Percentiles rank a stretch among this genome's conserved stretches.
phyloP scores from a whole-genome alignment of 2,329 filamentous ascomycete species.

The Cordyceps tenuipes region DNA sequence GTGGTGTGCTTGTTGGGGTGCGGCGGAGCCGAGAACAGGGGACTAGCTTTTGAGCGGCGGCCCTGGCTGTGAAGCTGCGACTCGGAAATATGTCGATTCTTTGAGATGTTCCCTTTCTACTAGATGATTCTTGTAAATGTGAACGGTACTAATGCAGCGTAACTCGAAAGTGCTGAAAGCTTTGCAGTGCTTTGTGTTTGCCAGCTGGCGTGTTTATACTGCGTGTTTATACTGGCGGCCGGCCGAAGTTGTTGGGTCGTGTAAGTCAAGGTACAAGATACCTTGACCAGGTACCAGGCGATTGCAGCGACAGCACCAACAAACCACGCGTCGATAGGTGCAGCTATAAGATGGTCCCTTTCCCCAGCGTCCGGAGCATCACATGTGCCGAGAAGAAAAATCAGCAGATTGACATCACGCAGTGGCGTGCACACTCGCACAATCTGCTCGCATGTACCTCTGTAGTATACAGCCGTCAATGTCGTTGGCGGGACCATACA shows the following conservation, averaged over 20 bases:
- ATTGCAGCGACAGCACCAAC: neutral
- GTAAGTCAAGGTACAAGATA: neutral
- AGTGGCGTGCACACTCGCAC: neutral
- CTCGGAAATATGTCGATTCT: neutral
- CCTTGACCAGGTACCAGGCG: neutral
- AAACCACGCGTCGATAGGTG: neutral
- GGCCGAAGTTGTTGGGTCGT: neutral
- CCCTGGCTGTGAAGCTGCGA: neutral
- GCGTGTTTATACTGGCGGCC: neutral
- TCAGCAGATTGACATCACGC: neutral
- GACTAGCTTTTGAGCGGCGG: neutral
- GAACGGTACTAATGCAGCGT: neutral
- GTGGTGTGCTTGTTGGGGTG: neutral
- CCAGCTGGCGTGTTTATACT: neutral
- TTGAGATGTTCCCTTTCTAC: neutral
- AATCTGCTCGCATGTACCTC: neutral
- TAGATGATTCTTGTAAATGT: neutral
- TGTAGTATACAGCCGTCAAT: neutral
- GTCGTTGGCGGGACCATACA: neutral
- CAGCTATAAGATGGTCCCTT: neutral
- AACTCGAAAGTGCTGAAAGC: neutral
- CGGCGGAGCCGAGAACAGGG: neutral
- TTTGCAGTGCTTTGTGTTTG: neutral
- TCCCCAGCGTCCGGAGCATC: neutral
- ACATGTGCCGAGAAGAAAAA: neutral